Percentiles rank a stretch among this genome's conserved stretches.
phyloP scores from a whole-genome alignment of 805 yeast species.

The Cyberlindnera japonica region DNA sequence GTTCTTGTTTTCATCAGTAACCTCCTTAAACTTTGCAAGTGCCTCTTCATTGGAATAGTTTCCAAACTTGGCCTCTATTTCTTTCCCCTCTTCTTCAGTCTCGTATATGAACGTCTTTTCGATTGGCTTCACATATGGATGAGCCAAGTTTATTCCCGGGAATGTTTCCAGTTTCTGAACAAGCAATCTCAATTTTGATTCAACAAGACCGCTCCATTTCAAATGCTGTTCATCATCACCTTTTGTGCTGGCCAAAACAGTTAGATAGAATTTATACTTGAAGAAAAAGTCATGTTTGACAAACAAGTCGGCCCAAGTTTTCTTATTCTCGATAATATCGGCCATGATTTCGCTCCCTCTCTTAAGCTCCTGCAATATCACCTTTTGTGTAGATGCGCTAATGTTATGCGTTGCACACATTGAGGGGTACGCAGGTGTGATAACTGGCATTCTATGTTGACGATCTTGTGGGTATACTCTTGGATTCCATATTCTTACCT shows the following conservation, averaged over 20 bases:
- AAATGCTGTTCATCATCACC: constrained; percentile 77
- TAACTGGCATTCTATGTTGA: constrained; percentile 93
- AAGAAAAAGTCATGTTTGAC: constrained; percentile 77
- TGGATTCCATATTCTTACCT: constrained; percentile 97
- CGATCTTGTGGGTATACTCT: constrained; percentile 84
- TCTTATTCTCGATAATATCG: constrained; percentile 60
- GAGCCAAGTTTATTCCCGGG: constrained; percentile 77
- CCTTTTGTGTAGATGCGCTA: constrained; percentile 78
- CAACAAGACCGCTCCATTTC: constrained; percentile 92
- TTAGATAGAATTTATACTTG: constrained; percentile 80
- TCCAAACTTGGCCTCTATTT: constrained; percentile 61
- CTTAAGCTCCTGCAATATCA: constrained; percentile 72
- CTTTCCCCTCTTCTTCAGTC: constrained; percentile 51
- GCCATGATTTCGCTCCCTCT: constrained; percentile 72
- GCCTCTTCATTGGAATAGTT: constrained; percentile 50
- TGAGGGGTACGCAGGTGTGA: constrained; percentile 96
- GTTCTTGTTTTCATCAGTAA: constrained; percentile 35
- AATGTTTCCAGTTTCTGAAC: constrained; percentile 80
- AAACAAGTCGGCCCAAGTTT: constrained; percentile 73
- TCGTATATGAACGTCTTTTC: constrained; percentile 48
- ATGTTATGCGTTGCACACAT: constrained; percentile 99
- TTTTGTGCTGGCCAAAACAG: constrained; percentile 73
- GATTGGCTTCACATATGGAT: constrained; percentile 82
- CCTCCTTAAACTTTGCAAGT: constrained; percentile 31
- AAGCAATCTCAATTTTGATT: constrained; percentile 75